phyloP scores from a whole-genome alignment of 2,329 filamentous ascomycete genomes.

The Tympanopsis confertula region DNA sequence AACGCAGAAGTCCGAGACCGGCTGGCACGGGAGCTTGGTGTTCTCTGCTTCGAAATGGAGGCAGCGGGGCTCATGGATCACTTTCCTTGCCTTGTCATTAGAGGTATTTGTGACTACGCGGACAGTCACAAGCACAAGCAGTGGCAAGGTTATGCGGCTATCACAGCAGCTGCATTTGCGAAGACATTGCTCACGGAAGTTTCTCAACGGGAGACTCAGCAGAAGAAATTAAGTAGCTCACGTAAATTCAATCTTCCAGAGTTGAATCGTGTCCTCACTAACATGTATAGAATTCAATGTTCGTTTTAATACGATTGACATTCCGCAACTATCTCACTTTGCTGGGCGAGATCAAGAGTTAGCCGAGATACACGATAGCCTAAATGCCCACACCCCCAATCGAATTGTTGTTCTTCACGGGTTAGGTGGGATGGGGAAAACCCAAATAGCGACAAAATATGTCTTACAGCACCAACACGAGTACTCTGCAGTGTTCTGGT shows the following conservation, averaged over 20 bases:
- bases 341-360: no score
- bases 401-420: conserved; percentile 9
- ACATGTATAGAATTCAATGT: conserved; percentile 6
- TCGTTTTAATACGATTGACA: conserved; percentile 5
- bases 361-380: conserved; percentile 1
- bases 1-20: conserved; percentile 3
- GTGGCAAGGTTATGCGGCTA: conserved; percentile 4
- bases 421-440: conserved; percentile 12
- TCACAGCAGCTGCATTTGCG: conserved; percentile 5
- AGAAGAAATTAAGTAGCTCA: no score
- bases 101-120: conserved; percentile 5
- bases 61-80: conserved; percentile 2
- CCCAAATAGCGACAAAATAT: conserved; percentile 12
- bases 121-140: conserved; percentile 5
- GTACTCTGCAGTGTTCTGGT: no score
- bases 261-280: no score
- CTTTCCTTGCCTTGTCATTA: conserved; percentile 2
- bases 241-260: not conserved
- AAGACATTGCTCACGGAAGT: conserved; percentile 1
- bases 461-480: no score
- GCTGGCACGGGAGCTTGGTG: not conserved
- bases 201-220: no score
- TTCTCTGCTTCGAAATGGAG: conserved; percentile 2
- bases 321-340: conserved; percentile 3
- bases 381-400: no score